Percentiles rank a stretch among this genome's conserved stretches.
Evolutionary conservation across 805 yeast genomes (phyloP).

Genomic region (Spathaspora gorwiae): DNA sequence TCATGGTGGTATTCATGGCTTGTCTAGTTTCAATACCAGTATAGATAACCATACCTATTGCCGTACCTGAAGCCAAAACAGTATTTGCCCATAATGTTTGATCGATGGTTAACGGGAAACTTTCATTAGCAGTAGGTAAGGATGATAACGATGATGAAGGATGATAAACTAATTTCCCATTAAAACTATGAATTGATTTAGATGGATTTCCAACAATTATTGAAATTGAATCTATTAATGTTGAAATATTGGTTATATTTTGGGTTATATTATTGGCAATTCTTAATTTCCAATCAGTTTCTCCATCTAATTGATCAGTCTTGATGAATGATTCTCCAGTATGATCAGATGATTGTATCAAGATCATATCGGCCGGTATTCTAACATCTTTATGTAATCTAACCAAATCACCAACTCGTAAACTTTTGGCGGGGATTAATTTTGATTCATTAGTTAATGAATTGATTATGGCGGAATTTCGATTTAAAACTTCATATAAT

Average conservation of each 20-base stretch:
- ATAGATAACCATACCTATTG: slow-evolving; percentile 81
- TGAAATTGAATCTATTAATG: slow-evolving; percentile 45
- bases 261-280: slow-evolving; percentile 76
- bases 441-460: slow-evolving; percentile 20
- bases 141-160: slow-evolving; percentile 18
- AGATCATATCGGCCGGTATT: slow-evolving; percentile 88
- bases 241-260: slow-evolving; percentile 40
- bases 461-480: slow-evolving; percentile 10
- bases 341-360: slow-evolving; percentile 66
- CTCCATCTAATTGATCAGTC: slow-evolving; percentile 98
- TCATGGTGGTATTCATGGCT: slow-evolving; percentile 83
- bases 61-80: slow-evolving; percentile 89
- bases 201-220: slow-evolving; percentile 79
- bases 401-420: slow-evolving; percentile 85
- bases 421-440: slow-evolving; percentile 47
- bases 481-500: slow-evolving; percentile 60
- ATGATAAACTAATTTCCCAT: slow-evolving; percentile 66
- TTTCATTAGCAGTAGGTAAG: slow-evolving; percentile 31
- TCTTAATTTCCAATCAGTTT: slow-evolving; percentile 96
- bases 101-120: slow-evolving; percentile 72
- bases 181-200: slow-evolving; percentile 75
- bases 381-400: slow-evolving; percentile 74
- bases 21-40: slow-evolving; percentile 94
- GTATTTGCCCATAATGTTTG: slow-evolving; percentile 98
- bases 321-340: slow-evolving; percentile 89